phyloP scores from a whole-genome alignment of 2,329 filamentous ascomycete species.

The Verticillium longisporum region DNA sequence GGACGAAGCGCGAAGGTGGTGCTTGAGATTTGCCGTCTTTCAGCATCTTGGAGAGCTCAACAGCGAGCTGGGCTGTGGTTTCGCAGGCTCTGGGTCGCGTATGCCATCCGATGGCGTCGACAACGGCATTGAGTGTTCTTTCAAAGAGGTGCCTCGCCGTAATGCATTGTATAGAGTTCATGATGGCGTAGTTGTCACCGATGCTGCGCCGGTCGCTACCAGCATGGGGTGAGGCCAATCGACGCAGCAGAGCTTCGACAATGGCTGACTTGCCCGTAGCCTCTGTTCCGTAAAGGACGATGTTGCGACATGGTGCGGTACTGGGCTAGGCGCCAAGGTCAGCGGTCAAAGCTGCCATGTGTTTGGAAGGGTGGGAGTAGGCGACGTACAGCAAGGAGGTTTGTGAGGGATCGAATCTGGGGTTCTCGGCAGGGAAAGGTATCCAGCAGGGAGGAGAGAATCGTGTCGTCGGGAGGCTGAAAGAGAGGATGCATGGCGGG shows the following conservation, averaged over 20 bases:
- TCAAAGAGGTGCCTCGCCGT: slow-evolving; percentile 73
- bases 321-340: slow-evolving; percentile 37
- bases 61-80: slow-evolving; percentile 68
- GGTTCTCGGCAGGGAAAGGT: slow-evolving; percentile 50
- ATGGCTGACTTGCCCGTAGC: slow-evolving; percentile 81
- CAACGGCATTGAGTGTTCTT: slow-evolving; percentile 55
- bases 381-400: slow-evolving; percentile 41
- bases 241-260: slow-evolving; percentile 52
- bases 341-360: slow-evolving; percentile 9
- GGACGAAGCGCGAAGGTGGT: slow-evolving; percentile 55
- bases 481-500: slow-evolving; percentile 33
- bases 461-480: slow-evolving; percentile 43
- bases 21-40: slow-evolving; percentile 33
- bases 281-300: slow-evolving; percentile 78
- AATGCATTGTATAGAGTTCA: slow-evolving; percentile 70
- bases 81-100: slow-evolving; percentile 62
- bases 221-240: slow-evolving; percentile 41
- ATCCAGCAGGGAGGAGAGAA: slow-evolving; percentile 36
- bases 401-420: slow-evolving; percentile 52
- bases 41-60: slow-evolving; percentile 63
- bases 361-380: background rate
- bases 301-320: slow-evolving; percentile 63
- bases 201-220: slow-evolving; percentile 27
- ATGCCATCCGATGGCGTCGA: slow-evolving; percentile 40
- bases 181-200: slow-evolving; percentile 49